Base-by-base conservation (phyloP, 2,329 filamentous ascomycete genomes). In the Colletotrichum costaricense region DNA sequence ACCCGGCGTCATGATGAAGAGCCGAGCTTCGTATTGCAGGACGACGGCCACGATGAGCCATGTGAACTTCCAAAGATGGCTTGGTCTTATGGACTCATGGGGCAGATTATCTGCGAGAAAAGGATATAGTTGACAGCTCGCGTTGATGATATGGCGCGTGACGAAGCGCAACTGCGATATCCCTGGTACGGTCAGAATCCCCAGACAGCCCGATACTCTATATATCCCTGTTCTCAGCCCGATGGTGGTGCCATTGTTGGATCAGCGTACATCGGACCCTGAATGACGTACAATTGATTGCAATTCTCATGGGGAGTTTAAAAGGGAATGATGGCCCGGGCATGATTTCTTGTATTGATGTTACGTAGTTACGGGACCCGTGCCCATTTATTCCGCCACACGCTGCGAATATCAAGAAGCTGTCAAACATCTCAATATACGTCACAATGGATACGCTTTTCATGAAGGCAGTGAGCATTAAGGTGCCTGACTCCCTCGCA, bases 251-350 rank as follows among this genome's bases (percentile, higher is more conserved):
- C 12, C 24, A 7, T 16, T 62, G 38, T 33, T 19, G 60, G 42
- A 28, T 30, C 60, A 49, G 28, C 60, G 16, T 33, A 26, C 16
- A 33, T 16, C 42, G 8, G 11, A n/a, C 11, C 16, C 19, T 49
- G 24, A 16, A 52, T 63, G 60, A 63, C 60, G 60, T 52, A 63
- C 3, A n/a, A n/a, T 26, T 52, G 6, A 52, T 35, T 12, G 11
- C 19, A 16, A 49, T 33, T n/a, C 3, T 11, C 24, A 28, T 30
- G 42, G 42, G 14, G 14, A 7, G n/a, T 46, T 46, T 46, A 46
- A 26, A 49, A 26, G 12, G 35, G 14, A 24, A 30, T 14, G 26
- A 26, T 7, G n/a, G 56, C 22, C 69, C 28, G 73, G 73, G 74
- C 67, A 71, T 63, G 74, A 49, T 14, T 5, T 2, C 5, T 24